Evolutionary conservation across 768 basidiomycete genomes (phyloP), one percentile per base, ranked within the genome.

Genomic region (Hysterangium stoloniferum): DNA sequence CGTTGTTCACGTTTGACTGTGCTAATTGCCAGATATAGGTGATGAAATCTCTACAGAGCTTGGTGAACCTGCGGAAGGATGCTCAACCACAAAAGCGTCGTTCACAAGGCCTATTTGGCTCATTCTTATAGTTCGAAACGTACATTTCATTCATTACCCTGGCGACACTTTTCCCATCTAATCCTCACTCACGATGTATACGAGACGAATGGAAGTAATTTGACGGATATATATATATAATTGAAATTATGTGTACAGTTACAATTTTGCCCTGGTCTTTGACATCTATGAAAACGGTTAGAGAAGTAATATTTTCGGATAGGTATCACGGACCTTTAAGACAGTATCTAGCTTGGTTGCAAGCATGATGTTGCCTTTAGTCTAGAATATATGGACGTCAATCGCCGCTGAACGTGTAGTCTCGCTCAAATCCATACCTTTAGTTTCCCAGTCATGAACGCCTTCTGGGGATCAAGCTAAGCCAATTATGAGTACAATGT

Each of bases 381-480:
- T 85, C 59, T 60, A 27, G 22, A 29, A 24, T 36, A 28, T 8
- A 24, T 11, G 13, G 29, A 19, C n/a, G 19, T 19, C 5, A 17
- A 12, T 8, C 20, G 27, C 8, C 17, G 13, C 19, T 24, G 12
- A n/a, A 4, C 25, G 12, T 27, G 24, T 24, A 12, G 19, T 19
- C 6, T 42, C 20, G n/a, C n/a, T 7, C 25, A 6, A 22, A 8
- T 6, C 42, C 46, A 12, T 22, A 56, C 60, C 78, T 94, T 95
- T 44, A 96, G 78, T 62, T 88, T 87, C 25, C 93, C 93, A 6
- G 86, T 88, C 87, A 97, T 90, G 72, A 93, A 96, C 19, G 92
- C 92, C 63, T 92, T 93, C 68, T 96, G 93, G 17, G 89, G 92
- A 59, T 87, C 90, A 38, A 86, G 71, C 25, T 43, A 40, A 15